phyloP scores from a whole-genome alignment of 345 rosid genomes.

The Gossypium longicalyx region DNA sequence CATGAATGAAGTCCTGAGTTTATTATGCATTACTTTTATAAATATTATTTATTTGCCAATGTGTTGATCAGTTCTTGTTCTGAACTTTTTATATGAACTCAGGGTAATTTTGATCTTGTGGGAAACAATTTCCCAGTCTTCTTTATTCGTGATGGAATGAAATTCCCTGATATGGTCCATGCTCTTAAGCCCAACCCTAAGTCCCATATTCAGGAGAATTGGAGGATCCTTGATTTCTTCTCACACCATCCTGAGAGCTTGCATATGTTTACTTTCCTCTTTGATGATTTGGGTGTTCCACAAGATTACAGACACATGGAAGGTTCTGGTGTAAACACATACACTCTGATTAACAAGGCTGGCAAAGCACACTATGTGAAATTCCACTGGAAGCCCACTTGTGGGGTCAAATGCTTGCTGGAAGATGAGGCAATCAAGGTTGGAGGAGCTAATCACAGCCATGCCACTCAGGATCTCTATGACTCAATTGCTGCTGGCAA shows the following conservation, averaged over 20 bases:
- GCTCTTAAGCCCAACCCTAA: constrained; percentile 95
- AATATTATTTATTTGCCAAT: not conserved
- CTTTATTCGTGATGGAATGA: constrained; percentile 91
- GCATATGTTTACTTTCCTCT: constrained; percentile 83
- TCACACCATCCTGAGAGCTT: constrained; percentile 94
- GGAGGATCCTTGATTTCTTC: constrained; percentile 94
- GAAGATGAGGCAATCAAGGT: constrained; percentile 87
- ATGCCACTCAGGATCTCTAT: constrained; percentile 89
- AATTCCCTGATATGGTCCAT: constrained; percentile 95
- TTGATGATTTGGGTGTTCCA: constrained; percentile 88
- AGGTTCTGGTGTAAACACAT: constrained; percentile 87
- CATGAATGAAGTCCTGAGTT: not conserved
- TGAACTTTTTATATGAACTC: constrained; percentile 13
- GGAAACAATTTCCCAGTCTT: constrained; percentile 99
- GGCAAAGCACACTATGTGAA: constrained; percentile 84
- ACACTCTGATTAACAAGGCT: constrained; percentile 73
- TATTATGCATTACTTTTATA: not conserved
- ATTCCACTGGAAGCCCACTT: constrained; percentile 97
- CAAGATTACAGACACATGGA: constrained; percentile 97
- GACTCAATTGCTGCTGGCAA: constrained; percentile 91
- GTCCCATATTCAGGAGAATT: constrained; percentile 89
- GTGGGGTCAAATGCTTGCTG: constrained; percentile 71
- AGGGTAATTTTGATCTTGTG: constrained; percentile 99
- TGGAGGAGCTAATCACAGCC: constrained; percentile 97
- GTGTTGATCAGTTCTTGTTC: not conserved